Evolutionary conservation across 2,329 filamentous ascomycete genomes (phyloP).

Genomic region (Aspergillus fijiensis): DNA sequence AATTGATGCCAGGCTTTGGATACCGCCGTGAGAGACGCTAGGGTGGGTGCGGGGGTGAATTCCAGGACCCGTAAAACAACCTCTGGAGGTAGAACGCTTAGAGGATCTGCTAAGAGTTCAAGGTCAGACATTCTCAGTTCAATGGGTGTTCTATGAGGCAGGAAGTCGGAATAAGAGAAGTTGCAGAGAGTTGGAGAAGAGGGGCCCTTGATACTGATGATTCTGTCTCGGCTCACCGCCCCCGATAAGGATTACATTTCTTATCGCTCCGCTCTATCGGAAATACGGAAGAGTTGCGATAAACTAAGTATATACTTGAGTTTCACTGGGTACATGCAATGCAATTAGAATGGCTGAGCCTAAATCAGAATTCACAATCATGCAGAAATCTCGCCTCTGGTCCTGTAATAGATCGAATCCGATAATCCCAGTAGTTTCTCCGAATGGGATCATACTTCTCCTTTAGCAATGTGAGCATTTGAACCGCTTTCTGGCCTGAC

Average conservation of each 20-base stretch:
- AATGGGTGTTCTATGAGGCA: neutral
- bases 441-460: conserved; percentile 89
- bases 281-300: too few species aligned
- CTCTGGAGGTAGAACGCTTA: conserved; percentile 39
- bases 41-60: conserved; percentile 33
- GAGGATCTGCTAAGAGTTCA: conserved; percentile 24
- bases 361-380: conserved; percentile 11
- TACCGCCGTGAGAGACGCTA: conserved; percentile 38
- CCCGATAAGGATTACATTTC: neutral
- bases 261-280: neutral
- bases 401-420: conserved; percentile 51
- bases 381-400: conserved; percentile 17
- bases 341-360: neutral
- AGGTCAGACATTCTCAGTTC: neutral
- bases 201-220: neutral
- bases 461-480: conserved; percentile 70
- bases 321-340: neutral
- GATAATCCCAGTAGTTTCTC: conserved; percentile 88
- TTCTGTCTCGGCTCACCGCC: neutral
- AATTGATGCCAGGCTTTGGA: conserved; percentile 44
- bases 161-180: neutral
- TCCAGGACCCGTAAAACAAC: conserved; percentile 44
- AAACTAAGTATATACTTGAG: neutral
- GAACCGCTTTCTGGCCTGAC: conserved; percentile 57
- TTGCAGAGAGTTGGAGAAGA: neutral